Evolutionary conservation across 805 yeast genomes (phyloP).

Genomic region (Kuraishia piskuri): DNA sequence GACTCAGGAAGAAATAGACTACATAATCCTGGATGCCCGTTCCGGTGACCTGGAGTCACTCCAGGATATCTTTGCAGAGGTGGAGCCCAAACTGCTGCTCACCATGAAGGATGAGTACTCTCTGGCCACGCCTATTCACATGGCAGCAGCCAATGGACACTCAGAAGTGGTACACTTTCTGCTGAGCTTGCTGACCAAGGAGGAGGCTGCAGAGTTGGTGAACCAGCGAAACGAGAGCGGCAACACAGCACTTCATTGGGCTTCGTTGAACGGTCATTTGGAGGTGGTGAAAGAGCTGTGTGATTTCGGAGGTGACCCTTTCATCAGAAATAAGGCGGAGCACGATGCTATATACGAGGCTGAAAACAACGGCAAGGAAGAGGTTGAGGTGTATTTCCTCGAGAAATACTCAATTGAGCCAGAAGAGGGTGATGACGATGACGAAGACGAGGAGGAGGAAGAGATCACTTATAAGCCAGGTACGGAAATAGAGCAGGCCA

Average conservation of each 20-base stretch:
- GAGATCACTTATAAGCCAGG: conserved; percentile 34
- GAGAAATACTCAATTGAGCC: conserved; percentile 64
- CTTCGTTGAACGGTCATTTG: conserved; percentile 79
- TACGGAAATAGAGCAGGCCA: conserved; percentile 39
- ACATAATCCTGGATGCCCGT: conserved; percentile 76
- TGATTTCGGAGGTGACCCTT: conserved; percentile 78
- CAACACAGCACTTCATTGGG: conserved; percentile 96
- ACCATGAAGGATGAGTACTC: conserved; percentile 55
- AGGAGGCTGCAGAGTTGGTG: conserved; percentile 36
- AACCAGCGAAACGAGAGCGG: conserved; percentile 67
- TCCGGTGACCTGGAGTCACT: conserved; percentile 78
- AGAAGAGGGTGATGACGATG: conserved; percentile 39
- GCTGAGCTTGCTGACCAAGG: conserved; percentile 35
- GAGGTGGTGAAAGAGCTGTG: conserved; percentile 61
- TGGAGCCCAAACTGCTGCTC: conserved; percentile 33
- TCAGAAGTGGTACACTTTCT: conserved; percentile 54
- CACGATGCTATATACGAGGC: conserved; percentile 90
- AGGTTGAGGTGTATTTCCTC: conserved; percentile 71
- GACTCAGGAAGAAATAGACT: conserved; percentile 73
- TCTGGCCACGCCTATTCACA: conserved; percentile 74
- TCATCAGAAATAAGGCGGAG: conserved; percentile 59
- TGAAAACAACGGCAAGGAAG: conserved; percentile 66
- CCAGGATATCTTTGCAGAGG: conserved; percentile 54
- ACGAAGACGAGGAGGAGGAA: conserved; percentile 24
- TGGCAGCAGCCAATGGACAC: conserved; percentile 96